Conservation (phyloP, 306 rosid genomes). For the Medicago ruthenica region DNA sequence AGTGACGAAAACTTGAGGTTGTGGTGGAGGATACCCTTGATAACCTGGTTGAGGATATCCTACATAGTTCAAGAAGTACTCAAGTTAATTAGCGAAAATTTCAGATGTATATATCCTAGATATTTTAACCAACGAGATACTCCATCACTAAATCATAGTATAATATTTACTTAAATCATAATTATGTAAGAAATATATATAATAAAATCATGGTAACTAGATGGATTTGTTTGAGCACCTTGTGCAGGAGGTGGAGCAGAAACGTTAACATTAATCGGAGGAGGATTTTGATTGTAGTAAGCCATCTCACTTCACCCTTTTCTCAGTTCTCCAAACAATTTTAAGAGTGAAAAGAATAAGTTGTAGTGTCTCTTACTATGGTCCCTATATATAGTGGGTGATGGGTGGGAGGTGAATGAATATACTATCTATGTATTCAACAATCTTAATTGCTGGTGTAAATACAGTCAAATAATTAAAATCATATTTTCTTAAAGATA, state of each 20-base stretch:
- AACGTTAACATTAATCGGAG: slow-evolving; percentile 2
- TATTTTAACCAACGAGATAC: too few relatives aligned
- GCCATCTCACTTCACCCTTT: slow-evolving; percentile 14
- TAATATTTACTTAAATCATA: too few relatives aligned
- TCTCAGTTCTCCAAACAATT: neutral
- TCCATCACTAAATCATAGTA: too few relatives aligned
- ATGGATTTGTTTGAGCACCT: slow-evolving; percentile 22
- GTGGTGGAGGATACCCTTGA: slow-evolving; percentile 30
- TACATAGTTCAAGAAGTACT: neutral
- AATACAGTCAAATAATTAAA: too few relatives aligned
- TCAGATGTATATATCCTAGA: too few relatives aligned
- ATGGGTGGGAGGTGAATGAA: too few relatives aligned
- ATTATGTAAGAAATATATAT: neutral
- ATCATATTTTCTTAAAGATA: too few relatives aligned
- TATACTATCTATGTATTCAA: too few relatives aligned
- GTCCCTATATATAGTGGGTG: neutral
- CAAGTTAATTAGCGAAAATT: neutral
- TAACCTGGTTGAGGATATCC: slow-evolving; percentile 41
- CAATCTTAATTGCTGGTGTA: too few relatives aligned
- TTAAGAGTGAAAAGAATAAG: neutral
- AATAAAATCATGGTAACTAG: neutral
- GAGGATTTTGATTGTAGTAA: slow-evolving; percentile 41
- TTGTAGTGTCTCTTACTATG: too few relatives aligned
- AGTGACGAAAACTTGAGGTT: slow-evolving; percentile 34
- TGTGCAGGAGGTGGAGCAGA: slow-evolving; percentile 22